Evolutionary conservation across 345 rosid genomes (phyloP).

Genomic region (Passiflora organensis): DNA sequence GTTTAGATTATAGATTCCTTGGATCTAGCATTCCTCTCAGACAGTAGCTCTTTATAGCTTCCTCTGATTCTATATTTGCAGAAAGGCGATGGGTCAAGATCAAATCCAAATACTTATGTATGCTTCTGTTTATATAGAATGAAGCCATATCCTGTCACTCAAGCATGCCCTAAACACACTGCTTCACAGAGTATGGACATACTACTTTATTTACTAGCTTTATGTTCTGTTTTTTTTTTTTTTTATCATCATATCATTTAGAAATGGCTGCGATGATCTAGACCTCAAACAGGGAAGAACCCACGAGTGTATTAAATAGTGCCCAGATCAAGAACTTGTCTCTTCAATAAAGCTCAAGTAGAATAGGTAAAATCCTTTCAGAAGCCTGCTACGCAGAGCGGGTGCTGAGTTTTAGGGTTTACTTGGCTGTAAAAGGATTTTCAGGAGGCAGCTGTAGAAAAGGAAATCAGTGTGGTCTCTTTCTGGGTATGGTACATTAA

Average conservation of each 20-base stretch:
- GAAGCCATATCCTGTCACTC: constrained; percentile 32
- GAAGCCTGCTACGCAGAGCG: no score
- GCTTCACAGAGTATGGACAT: constrained; percentile 11
- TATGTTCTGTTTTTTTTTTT: background rate
- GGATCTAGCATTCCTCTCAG: constrained; percentile 18
- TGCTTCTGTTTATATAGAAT: constrained; percentile 12
- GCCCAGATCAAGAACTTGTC: background rate
- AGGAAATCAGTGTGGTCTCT: no score
- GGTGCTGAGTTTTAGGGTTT: no score
- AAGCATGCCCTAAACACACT: constrained; percentile 20
- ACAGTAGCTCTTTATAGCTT: constrained; percentile 1
- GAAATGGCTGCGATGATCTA: no score
- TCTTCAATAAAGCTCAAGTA: background rate
- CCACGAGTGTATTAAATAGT: no score
- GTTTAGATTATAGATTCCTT: constrained; percentile 18
- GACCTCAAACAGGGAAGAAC: no score
- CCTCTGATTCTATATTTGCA: constrained; percentile 7
- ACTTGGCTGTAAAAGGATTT: no score
- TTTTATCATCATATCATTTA: background rate
- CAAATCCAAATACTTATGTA: constrained; percentile 31
- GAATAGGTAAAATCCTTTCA: no score
- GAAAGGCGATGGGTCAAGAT: constrained; percentile 35
- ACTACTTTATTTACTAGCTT: background rate
- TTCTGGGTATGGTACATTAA: no score
- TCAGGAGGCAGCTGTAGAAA: no score